Evolutionary conservation across 805 yeast genomes (phyloP), one percentile per base, ranked within the genome.

Genomic region (Candida pseudoglaebosa): DNA sequence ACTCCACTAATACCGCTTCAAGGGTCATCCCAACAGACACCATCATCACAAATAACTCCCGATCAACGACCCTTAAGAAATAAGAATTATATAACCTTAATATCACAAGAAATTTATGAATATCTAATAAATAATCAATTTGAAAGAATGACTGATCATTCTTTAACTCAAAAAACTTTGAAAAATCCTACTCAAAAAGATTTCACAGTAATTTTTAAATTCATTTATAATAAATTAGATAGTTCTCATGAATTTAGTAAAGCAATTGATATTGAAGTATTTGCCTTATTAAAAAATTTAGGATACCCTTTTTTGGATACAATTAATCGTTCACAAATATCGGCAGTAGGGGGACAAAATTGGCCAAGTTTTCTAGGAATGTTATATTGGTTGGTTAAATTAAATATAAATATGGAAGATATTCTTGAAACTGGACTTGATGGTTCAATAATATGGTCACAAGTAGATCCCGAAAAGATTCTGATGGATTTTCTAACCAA

Each of bases 291-390:
- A 49, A 82, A 78, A 53, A 70, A 70, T 26, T 57, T 88, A 43
- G 77, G 76, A 35, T 89, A 89, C 51, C 96, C 97, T 1, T 87
- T 82, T 56, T 59, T 87, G 41, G 95, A 84, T 29, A 68, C 85
- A 0, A 80, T 90, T 28, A 85, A 83, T 57, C 82, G 89, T 52
- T 82, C 93, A 1, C 95, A 87, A 54, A 81, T 89, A 28, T 78
- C 89, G 28, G 96, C 96, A 0, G 96, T 87, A 9, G 96, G 96
- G 4, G 95, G 95, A 2, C 80, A 83, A 35, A 80, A 80, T 47
- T 89, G 96, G 96, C 88, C 86, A 9, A 73, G 75, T 5, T 85
- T 87, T 47, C 58, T 89, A 30, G 95, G 93, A 1, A 77, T 90
- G 75, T 62, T 89, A 16, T 80, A 83, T 56, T 89, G 96, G 96